phyloP scores from a whole-genome alignment of 1,284 basidiomycete species.

The Boletus subluridellus region DNA sequence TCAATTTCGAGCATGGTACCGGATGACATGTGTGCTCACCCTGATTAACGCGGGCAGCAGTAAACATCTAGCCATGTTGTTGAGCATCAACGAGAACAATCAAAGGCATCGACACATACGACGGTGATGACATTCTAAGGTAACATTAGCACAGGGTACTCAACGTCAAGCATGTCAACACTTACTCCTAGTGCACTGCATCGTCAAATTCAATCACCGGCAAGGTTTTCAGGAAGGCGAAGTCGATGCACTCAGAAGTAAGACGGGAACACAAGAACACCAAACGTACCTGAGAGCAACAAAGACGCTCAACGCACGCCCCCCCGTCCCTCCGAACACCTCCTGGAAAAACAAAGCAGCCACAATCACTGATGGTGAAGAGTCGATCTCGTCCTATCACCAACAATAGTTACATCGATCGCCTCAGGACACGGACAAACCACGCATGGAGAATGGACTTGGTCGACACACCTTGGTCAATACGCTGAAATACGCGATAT shows the following conservation, averaged over 20 bases:
- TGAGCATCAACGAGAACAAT: neutral
- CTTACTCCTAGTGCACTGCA: conserved; percentile 31
- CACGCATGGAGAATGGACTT: no score
- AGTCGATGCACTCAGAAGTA: neutral
- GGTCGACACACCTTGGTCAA: conserved; percentile 18
- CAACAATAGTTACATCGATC: neutral
- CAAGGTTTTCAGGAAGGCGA: neutral
- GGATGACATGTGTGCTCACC: no score
- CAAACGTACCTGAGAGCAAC: conserved; percentile 46
- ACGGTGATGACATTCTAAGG: conserved; percentile 36
- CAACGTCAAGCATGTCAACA: neutral
- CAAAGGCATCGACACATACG: conserved; percentile 15
- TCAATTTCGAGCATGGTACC: neutral
- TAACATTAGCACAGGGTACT: conserved; percentile 3
- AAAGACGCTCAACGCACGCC: conserved; percentile 49
- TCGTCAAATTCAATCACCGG: neutral
- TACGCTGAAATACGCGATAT: conserved; percentile 51
- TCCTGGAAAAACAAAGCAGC: conserved; percentile 54
- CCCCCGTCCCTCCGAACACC: conserved; percentile 48
- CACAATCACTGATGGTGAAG: conserved; percentile 41
- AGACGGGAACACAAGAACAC: neutral
- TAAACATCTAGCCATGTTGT: conserved; percentile 37
- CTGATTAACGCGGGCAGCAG: conserved; percentile 42
- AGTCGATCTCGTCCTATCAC: conserved; percentile 41
- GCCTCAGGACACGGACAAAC: neutral